phyloP scores from a whole-genome alignment of 179 eudicot species.

The Silene vulgaris region DNA sequence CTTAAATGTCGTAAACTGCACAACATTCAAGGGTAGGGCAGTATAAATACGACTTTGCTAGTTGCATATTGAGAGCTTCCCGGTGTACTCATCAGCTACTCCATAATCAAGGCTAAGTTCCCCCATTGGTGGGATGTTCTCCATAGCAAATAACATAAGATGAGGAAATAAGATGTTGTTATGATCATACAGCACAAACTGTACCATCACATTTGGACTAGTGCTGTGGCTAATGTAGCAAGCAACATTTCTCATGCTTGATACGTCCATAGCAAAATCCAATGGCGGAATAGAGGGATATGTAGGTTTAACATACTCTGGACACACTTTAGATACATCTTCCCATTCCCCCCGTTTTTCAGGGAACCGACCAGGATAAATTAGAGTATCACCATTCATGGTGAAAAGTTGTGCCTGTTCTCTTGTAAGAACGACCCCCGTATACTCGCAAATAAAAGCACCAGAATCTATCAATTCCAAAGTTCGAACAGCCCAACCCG shows the following conservation, averaged over 20 bases:
- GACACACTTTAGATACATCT: constrained; percentile 55
- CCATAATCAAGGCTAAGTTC: constrained; percentile 96
- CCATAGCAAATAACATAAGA: constrained; percentile 85
- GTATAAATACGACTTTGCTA: constrained; percentile 24
- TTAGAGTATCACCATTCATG: constrained; percentile 78
- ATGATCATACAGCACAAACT: constrained; percentile 79
- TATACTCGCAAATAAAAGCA: constrained; percentile 76
- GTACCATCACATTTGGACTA: constrained; percentile 84
- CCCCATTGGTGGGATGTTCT: constrained; percentile 86
- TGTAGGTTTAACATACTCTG: constrained; percentile 59
- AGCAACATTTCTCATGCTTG: constrained; percentile 81
- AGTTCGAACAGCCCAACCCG: constrained; percentile 89
- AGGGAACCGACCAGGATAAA: constrained; percentile 68
- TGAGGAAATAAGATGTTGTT: constrained; percentile 67
- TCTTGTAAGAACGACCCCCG: constrained; percentile 74
- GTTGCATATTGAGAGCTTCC: constrained; percentile 69
- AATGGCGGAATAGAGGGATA: constrained; percentile 68
- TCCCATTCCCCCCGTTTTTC: constrained; percentile 95
- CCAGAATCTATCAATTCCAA: constrained; percentile 83
- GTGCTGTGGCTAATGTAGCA: constrained; percentile 87
- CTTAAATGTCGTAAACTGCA: constrained; percentile 16
- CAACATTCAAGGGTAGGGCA: constrained; percentile 18
- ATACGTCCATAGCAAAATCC: constrained; percentile 84
- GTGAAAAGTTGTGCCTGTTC: constrained; percentile 72
- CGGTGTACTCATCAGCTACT: constrained; percentile 70